phyloP scores from a whole-genome alignment of 192 early-diverging fungal species.

The Umbelopsis sp. region DNA sequence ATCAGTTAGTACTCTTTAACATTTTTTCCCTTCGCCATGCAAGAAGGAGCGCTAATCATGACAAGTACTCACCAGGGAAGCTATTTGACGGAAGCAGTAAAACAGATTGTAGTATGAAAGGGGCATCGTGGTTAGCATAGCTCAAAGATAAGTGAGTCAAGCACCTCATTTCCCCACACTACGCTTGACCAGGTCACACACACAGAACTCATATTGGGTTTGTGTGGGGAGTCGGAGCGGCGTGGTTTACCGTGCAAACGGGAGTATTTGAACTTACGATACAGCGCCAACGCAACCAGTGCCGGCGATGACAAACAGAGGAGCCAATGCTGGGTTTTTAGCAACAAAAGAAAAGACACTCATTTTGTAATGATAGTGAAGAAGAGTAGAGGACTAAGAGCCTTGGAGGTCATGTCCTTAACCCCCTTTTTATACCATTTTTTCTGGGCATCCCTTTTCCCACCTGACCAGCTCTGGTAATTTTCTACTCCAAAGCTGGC shows the following conservation, averaged over 20 bases:
- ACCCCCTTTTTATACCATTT: too few species aligned
- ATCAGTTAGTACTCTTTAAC: neutral
- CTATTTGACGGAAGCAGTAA: neutral
- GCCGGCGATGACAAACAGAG: conserved; percentile 36
- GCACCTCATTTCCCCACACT: neutral
- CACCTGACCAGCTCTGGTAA: too few species aligned
- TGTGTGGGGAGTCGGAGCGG: neutral
- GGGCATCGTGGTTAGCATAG: neutral
- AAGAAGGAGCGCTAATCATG: neutral
- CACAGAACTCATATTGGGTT: neutral
- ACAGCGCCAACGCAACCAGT: conserved; percentile 32
- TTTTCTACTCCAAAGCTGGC: too few species aligned
- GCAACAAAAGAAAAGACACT: conserved; percentile 27
- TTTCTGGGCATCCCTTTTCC: too few species aligned
- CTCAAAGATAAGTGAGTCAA: neutral
- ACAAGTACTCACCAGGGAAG: neutral
- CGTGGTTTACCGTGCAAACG: neutral
- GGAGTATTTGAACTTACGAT: conserved; percentile 16
- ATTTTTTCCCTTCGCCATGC: neutral
- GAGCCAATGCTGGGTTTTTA: conserved; percentile 34
- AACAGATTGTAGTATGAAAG: too few species aligned
- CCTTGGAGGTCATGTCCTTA: neutral
- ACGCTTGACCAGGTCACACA: neutral
- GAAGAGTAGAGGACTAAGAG: conserved; percentile 7
- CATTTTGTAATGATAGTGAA: conserved; percentile 25